These are phyloP conservation scores for Raddia distichophylla DNA, from an alignment of 176 grass and related monocot species.

Conservation along the genomic window DNA sequence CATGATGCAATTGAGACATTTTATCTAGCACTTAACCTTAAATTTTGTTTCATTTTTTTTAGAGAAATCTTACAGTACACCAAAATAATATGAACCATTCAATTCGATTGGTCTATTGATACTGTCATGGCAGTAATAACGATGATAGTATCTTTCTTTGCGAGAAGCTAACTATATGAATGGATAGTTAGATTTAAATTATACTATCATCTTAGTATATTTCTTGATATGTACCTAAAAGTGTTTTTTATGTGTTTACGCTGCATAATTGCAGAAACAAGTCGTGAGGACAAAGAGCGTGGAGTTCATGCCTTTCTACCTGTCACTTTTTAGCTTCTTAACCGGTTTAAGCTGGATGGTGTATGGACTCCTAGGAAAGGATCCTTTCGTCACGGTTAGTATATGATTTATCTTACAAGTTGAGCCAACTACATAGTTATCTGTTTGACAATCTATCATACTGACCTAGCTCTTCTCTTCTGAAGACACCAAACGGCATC, in stretches of 20 bases:
- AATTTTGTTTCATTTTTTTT: neutral
- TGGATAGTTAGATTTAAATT: too few species aligned
- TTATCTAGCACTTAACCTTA: neutral
- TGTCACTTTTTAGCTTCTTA: constrained; percentile 76
- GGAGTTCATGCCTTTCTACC: constrained; percentile 87
- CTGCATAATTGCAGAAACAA: constrained; percentile 52
- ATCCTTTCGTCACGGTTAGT: constrained; percentile 68
- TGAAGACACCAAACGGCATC: constrained; percentile 65
- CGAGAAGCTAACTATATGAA: too few species aligned
- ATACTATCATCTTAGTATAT: too few species aligned
- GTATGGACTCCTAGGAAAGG: constrained; percentile 69
- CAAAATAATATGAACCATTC: too few species aligned
- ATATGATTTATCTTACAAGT: neutral
- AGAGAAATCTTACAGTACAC: too few species aligned
- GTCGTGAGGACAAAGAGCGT: constrained; percentile 80
- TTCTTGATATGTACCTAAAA: too few species aligned
- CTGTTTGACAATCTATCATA: neutral
- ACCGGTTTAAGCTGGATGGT: constrained; percentile 61
- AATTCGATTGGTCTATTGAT: too few species aligned
- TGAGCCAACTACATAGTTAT: too few species aligned
- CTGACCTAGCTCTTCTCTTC: constrained; percentile 23
- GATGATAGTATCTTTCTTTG: too few species aligned
- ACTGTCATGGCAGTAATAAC: too few species aligned
- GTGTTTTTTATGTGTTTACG: neutral
- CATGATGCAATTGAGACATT: neutral